Base-by-base conservation (phyloP, 805 yeast genomes). In the Schwanniomyces vanrijiae region DNA sequence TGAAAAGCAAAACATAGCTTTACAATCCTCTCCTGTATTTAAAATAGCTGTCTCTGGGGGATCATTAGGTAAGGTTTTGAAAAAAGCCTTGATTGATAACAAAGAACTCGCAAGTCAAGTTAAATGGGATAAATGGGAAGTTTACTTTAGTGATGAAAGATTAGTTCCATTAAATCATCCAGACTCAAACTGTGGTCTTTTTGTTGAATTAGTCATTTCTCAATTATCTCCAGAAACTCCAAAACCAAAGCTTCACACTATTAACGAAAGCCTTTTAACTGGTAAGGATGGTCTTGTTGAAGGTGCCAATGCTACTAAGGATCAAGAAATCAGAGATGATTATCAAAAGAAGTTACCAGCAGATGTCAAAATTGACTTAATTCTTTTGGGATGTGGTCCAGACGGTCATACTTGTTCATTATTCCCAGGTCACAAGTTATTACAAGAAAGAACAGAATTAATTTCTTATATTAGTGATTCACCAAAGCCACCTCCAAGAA, bases 351-450 rank as follows among this genome's bases (percentile, higher is more conserved):
- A 73, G 37, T 66, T 90, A 44, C 89, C 92, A 8, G 29, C 50
- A 6, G 65, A 65, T 46, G 61, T 56, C 19, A 60, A 65, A 49
- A 59, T 84, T 24, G 96, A 90, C 65, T 70, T 90, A 56, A 71
- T 90, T 19, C 70, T 90, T 46, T 75, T 90, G 52, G 97, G 97
- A 19, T 87, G 94, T 64, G 97, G 97, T 6, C 97, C 97, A 29
- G 97, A 90, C 60, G 97, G 97, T 33, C 97, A 90, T 66, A 90
- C 96, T 4, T 88, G 96, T 70, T 90, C 97, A 0, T 73, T 90
- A 52, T 90, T 90, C 80, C 97, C 97, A 10, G 90, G 86, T 33
- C 96, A 90, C 64, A 58, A 65, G 50, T 75, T 89, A 57, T 73
- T 90, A 47, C 53, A 76, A 31, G 92, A 86, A 61, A 64, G 69